A percentile compares a stretch with the other conserved stretches of the same genome.
phyloP scores from a whole-genome alignment of 805 yeast species.

The Sungouiozyma intestinalis region DNA sequence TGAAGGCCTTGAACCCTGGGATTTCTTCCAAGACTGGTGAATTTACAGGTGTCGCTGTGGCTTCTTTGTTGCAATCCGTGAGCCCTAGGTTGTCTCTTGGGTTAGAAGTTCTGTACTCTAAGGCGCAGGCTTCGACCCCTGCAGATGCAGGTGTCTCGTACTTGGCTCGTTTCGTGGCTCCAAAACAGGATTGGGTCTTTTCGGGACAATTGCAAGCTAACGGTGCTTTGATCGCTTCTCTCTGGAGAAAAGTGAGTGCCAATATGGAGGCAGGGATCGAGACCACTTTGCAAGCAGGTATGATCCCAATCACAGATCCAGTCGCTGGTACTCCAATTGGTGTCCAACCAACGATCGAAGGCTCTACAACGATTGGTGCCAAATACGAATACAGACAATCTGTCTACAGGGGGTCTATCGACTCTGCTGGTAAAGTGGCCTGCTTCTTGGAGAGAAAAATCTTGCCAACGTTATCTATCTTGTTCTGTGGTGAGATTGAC shows the following conservation, averaged over 20 bases:
- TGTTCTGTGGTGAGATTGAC: slow-evolving; percentile 89
- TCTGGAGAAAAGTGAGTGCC: slow-evolving; percentile 89
- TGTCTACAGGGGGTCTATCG: slow-evolving; percentile 89
- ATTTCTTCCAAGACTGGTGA: slow-evolving; percentile 42
- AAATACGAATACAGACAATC: slow-evolving; percentile 97
- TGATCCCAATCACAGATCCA: slow-evolving; percentile 64
- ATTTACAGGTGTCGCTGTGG: slow-evolving; percentile 87
- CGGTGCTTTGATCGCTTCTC: slow-evolving; percentile 80
- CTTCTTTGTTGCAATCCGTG: slow-evolving; percentile 79
- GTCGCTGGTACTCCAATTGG: slow-evolving; percentile 73
- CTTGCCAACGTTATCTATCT: slow-evolving; percentile 78
- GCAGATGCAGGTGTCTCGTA: slow-evolving; percentile 88
- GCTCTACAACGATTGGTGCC: slow-evolving; percentile 88
- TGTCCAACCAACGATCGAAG: slow-evolving; percentile 78
- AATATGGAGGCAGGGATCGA: slow-evolving; percentile 93
- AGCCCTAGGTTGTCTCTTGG: slow-evolving; percentile 80
- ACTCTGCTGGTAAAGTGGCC: slow-evolving; percentile 81
- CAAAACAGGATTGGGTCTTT: slow-evolving; percentile 73
- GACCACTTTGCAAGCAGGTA: slow-evolving; percentile 67
- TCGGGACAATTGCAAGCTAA: slow-evolving; percentile 89
- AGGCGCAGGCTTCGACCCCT: slow-evolving; percentile 57
- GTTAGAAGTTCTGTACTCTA: slow-evolving; percentile 81
- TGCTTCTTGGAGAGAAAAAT: slow-evolving; percentile 89
- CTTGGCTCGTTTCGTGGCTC: slow-evolving; percentile 76
- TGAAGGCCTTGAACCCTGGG: slow-evolving; percentile 83